Evolutionary conservation across 2,329 filamentous ascomycete genomes (phyloP), one percentile per base, ranked within the genome.

Genomic region (Dactylellina parvicollis): DNA sequence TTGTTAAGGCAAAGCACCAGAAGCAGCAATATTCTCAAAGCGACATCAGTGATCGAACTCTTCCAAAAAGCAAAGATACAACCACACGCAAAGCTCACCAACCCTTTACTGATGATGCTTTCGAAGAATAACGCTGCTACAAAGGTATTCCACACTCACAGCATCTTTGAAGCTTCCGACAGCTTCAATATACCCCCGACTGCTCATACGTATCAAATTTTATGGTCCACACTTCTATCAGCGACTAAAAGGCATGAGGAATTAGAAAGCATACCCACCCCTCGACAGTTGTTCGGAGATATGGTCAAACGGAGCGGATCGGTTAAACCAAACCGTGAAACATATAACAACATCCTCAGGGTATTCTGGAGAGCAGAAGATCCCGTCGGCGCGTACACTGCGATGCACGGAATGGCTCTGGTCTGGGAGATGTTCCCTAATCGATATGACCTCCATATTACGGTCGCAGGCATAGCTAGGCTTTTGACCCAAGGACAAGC

Each of bases 391-490:
- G 67, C 67, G 10, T 65, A 72, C 18, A 72, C 67, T 1, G 67
- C 67, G 42, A 72, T 72, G 67, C 42, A 72, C 10, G 67, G 67
- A n/a, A 72, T 72, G 67, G 44, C 44, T 4, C 10, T 65, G 24
- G 67, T 72, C 7, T 72, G 67, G 67, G 59, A 65, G 2, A 50
- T 60, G 46, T 54, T 34, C 18, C 59, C 60, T 2, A 38, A 47
- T 2, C 44, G 54, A 22, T 7, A 7, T 9, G 59, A 47, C 26
- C 26, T 65, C 3, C 59, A 72, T n/a, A 59, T 72, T 28, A 72
- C 59, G 12, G 49, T 72, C 10, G 52, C 46, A 2, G 67, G 67
- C 2, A 18, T 72, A 34, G 50, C 67, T 1, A 59, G 67, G 34
- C 9, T 72, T 5, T 28, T 59, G 24, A 60, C 56, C 3, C 26